Conservation (phyloP, 495 filamentous ascomycete genomes). For the Penicillium parvum region DNA sequence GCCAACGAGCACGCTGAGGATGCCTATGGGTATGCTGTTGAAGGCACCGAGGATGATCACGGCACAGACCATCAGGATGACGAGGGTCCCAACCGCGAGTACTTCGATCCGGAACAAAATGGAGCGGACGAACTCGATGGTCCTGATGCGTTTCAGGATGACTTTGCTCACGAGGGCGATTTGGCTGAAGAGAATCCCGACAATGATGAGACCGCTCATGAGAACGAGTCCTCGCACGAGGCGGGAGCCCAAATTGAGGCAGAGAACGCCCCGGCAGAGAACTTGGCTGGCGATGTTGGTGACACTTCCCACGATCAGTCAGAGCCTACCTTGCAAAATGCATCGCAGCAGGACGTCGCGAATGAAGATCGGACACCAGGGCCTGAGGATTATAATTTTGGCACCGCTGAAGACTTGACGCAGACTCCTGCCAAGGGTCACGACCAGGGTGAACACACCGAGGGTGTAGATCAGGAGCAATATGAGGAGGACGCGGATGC, state of each 20-base stretch:
- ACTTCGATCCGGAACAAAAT: conserved; percentile 9
- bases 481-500: conserved; percentile 7
- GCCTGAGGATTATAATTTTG: conserved; percentile 30
- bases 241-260: too few species aligned
- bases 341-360: conserved; percentile 4
- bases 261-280: too few species aligned
- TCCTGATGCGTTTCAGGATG: conserved; percentile 8
- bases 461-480: conserved; percentile 15
- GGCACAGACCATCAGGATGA: conserved; percentile 12
- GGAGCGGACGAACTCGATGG: conserved; percentile 11
- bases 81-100: conserved; percentile 5
- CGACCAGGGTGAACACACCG: conserved; percentile 19
- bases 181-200: conserved; percentile 2
- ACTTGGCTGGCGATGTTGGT: conserved; percentile 14
- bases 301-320: conserved; percentile 12
- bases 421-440: conserved; percentile 20
- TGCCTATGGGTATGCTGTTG: conserved; percentile 6
- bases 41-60: conserved; percentile 5
- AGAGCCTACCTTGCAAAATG: conserved; percentile 13
- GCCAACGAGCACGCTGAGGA: conserved; percentile 15
- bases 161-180: neutral
- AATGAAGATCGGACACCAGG: conserved; percentile 17
- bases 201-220: conserved; percentile 14
- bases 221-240: conserved; percentile 21
- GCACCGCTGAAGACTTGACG: conserved; percentile 30